Conservation (phyloP, 352 stramenopile genomes). For the Plasmopara halstedii region DNA sequence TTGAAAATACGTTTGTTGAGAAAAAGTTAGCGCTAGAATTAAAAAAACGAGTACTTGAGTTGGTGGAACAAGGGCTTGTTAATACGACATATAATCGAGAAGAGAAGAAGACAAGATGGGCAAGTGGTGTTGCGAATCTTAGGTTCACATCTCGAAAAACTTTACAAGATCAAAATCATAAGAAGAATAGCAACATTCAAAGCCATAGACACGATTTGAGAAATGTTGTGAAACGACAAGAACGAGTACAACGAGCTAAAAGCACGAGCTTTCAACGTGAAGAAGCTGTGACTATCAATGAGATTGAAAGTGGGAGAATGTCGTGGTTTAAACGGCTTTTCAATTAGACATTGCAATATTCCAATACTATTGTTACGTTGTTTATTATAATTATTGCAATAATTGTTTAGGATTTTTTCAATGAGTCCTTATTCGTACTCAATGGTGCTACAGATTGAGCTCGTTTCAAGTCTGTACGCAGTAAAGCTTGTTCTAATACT, state of each 20-base stretch:
- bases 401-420: neutral
- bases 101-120: conserved; percentile 30
- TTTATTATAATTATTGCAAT: neutral
- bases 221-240: too few relatives aligned
- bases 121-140: conserved; percentile 13
- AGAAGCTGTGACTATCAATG: neutral
- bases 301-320: neutral
- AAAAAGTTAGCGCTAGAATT: conserved; percentile 55
- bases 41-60: conserved; percentile 51
- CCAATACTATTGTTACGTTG: too few relatives aligned
- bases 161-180: neutral
- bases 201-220: too few relatives aligned
- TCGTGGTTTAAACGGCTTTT: neutral
- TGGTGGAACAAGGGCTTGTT: conserved; percentile 61
- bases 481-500: conserved; percentile 57
- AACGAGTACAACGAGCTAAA: neutral
- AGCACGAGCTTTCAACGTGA: neutral
- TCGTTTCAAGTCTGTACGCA: conserved; percentile 32
- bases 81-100: conserved; percentile 78
- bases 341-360: too few relatives aligned
- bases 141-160: too few relatives aligned
- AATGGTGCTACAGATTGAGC: conserved; percentile 20
- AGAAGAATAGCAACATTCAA: too few relatives aligned
- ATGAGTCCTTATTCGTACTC: too few relatives aligned
- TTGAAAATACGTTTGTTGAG: conserved; percentile 81